Evolutionary conservation across 2,329 filamentous ascomycete genomes (phyloP), one percentile per base, ranked within the genome.

Genomic region (Trichoderma guizhouense): DNA sequence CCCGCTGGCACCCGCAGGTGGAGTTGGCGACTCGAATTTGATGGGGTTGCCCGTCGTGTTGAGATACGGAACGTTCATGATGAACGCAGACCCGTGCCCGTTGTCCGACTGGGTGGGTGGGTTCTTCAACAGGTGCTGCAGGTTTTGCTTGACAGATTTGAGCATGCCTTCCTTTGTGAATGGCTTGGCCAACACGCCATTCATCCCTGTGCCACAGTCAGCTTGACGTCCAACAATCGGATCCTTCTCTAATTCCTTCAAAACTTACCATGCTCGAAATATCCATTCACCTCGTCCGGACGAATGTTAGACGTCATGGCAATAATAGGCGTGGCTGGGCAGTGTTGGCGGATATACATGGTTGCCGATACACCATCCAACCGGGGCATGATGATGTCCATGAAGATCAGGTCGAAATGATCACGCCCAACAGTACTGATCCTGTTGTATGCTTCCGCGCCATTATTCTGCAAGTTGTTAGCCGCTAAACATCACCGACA

Each of bases 291-390:
- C 79, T 99, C 96, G 78, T 98, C 95, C 73, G 94, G 95, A 75
- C 96, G 90, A 75, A 99, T 98, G 79, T 98, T 99, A 4, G 95
- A 98, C 3, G 96, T 99, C 96, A 99, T 98, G 61, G 96, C 96
- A 72, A 99, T 93, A 77, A 99, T 97, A 0, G 96, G 96, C 24
- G 93, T 91, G 7, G 91, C 89, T 47, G 90, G 89, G 74, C 94
- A 91, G 74, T 95, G 93, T 78, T 97, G 93, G 68, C 95, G 90
- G 75, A 99, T 98, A 74, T 97, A 90, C 78, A 96, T 93, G 71
- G 94, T 97, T 3, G 96, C 95, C 18, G 95, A 97, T 7, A 98
- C 94, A 76, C 96, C 96, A 78, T 98, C 96, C 69, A 98, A 86
- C 75, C 95, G 92, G 7, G 96, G 96, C 96, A 99, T 98, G 76